These are phyloP conservation scores for Aquilaria sinensis DNA, from an alignment of 345 rosid genomes.

Conservation along the genomic window DNA sequence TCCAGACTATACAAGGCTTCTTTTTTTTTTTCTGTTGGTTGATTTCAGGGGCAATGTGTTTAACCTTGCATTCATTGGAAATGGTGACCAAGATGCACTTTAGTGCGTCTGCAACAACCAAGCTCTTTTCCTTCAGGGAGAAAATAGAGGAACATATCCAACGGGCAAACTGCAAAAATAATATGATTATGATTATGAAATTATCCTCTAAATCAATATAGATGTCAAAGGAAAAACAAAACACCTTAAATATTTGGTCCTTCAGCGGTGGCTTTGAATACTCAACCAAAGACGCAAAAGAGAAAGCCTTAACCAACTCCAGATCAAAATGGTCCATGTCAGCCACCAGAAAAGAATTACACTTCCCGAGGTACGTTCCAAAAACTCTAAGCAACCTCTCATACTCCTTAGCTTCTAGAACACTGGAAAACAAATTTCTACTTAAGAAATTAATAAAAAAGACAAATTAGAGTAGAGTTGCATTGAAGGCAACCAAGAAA, in stretches of 20 bases:
- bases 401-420: conserved; percentile 46
- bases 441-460: neutral
- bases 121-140: conserved; percentile 29
- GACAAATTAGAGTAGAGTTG: conserved; percentile 6
- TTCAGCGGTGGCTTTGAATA: conserved; percentile 45
- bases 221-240: neutral
- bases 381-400: conserved; percentile 56
- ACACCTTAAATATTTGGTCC: conserved; percentile 69
- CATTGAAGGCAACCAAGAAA: neutral
- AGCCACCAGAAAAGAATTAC: conserved; percentile 43
- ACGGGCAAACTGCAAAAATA: conserved; percentile 53
- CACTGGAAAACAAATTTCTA: conserved; percentile 29
- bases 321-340: conserved; percentile 39
- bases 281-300: conserved; percentile 34
- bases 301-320: conserved; percentile 40
- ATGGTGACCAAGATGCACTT: conserved; percentile 30
- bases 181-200: conserved; percentile 13
- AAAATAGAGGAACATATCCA: conserved; percentile 54
- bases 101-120: conserved; percentile 30
- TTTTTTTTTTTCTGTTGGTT: neutral
- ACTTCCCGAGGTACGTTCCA: conserved; percentile 42
- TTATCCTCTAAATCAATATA: neutral
- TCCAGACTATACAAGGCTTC: neutral
- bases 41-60: conserved; percentile 1
- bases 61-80: conserved; percentile 56